phyloP scores from a whole-genome alignment of 1,284 basidiomycete genomes.

The Pascua guehoae region DNA sequence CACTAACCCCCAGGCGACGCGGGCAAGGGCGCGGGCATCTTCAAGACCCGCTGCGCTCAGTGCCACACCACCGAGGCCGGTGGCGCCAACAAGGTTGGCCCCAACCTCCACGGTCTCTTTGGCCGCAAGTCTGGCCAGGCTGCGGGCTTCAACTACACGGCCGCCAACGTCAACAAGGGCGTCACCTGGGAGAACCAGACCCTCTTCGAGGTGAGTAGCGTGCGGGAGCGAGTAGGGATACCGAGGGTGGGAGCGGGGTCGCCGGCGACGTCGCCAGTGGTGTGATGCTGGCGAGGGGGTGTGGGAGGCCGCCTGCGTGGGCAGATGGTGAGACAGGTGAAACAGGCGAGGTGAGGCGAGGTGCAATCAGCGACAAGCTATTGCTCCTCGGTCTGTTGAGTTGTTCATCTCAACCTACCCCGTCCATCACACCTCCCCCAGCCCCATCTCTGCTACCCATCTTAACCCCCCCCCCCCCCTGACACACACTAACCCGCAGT shows the following conservation, averaged over 20 bases:
- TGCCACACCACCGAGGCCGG: constrained; percentile 88
- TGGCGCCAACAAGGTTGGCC: constrained; percentile 70
- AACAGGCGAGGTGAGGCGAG: too few species aligned
- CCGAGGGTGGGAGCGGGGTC: background rate
- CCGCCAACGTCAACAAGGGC: constrained; percentile 95
- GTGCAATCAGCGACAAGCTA: background rate
- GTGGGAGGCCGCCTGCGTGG: background rate
- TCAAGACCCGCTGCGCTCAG: constrained; percentile 85
- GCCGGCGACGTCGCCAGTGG: background rate
- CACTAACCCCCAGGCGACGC: constrained; percentile 64
- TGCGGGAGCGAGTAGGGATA: background rate
- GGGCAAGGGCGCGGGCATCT: constrained; percentile 76
- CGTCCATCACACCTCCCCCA: background rate
- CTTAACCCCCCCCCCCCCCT: background rate
- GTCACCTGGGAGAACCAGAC: constrained; percentile 62
- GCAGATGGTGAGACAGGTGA: background rate
- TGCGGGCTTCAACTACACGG: constrained; percentile 85
- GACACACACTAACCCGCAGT: constrained; percentile 2
- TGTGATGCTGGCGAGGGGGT: background rate
- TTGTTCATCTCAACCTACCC: background rate
- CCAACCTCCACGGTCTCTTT: constrained; percentile 84
- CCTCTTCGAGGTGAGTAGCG: constrained; percentile 39
- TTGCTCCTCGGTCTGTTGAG: background rate
- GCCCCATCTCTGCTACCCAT: background rate
- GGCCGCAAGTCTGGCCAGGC: constrained; percentile 89